Evolutionary conservation across 1,284 basidiomycete genomes (phyloP).

Genomic region (Neonothopanus nambi): DNA sequence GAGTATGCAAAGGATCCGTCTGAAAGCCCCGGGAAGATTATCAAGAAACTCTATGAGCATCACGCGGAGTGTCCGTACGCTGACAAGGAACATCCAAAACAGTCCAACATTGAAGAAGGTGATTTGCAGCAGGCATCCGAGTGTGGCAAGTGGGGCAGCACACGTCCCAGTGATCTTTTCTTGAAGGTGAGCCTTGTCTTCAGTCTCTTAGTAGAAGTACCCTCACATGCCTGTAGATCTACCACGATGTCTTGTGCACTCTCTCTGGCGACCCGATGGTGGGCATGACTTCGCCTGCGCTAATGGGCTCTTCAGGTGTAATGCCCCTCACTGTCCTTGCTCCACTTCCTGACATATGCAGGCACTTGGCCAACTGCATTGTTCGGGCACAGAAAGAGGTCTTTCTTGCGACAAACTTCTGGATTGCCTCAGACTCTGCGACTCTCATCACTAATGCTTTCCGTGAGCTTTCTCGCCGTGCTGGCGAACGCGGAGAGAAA

Average conservation of each 20-base stretch:
- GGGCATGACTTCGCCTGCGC: conserved; percentile 55
- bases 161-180: conserved; percentile 48
- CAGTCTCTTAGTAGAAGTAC: not conserved
- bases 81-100: conserved; percentile 8
- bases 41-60: conserved; percentile 18
- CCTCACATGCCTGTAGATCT: conserved; percentile 41
- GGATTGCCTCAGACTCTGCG: conserved; percentile 34
- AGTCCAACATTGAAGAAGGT: conserved; percentile 13
- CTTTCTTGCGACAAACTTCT: conserved; percentile 62
- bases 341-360: conserved; percentile 63
- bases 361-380: conserved; percentile 56
- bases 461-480: conserved; percentile 51
- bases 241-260: conserved; percentile 52
- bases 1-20: conserved; percentile 17
- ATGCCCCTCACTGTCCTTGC: conserved; percentile 55
- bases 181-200: conserved; percentile 34
- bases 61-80: conserved; percentile 11
- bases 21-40: conserved; percentile 17
- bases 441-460: conserved; percentile 54
- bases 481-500: conserved; percentile 44
- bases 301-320: conserved; percentile 56
- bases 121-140: conserved; percentile 40
- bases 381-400: conserved; percentile 59
- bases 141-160: conserved; percentile 43
- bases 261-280: conserved; percentile 51